Base-by-base conservation (phyloP, 768 basidiomycete genomes). In the Naematelia encephala region DNA sequence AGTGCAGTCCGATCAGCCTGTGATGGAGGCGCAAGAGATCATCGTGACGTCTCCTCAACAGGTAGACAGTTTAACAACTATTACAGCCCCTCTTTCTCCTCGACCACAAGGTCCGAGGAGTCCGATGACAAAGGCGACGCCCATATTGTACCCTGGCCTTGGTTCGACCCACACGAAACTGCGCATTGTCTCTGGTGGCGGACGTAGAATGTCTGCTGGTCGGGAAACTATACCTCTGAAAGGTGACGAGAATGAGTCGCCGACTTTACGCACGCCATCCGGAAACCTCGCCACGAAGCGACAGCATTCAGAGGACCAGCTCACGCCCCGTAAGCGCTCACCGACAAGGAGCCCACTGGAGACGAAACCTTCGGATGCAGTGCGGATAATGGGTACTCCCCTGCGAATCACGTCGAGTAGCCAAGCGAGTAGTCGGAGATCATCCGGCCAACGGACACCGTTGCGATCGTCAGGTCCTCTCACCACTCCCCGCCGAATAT, bases 311-410 rank as follows among this genome's bases (percentile, higher is more conserved):
- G 56, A 58, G 27, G 76, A 77, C 42, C 66, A 70, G n/a, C 51
- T 75, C 14, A 56, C 63, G 2, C 72, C 76, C 16, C 64, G 74
- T 1, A 77, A 77, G 54, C 55, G 72, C 27, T 74, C 72, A 2
- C 64, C 61, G 5, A 46, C 70, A 3, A 55, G 68, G 30, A 61
- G 61, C 46, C 68, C 68, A 1, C 44, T 68, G 5, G 56, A 66
- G 3, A 57, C 63, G 1, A 59, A 60, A 22, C 51, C 16, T 16
- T 39, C 34, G 8, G 34, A 39, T 39, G 34, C 34, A 16, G 34
- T 39, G 16, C 34, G 34, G 34, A 39, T 16, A 8, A 39, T 39
- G 34, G 16, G 16, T 16, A 39, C 34, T 8, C 34, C 34, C 34
- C 34, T 39, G 8, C 34, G 8, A 16, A 16, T 39, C 16, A 8